These are phyloP conservation scores for Boletales sp. DNA, from an alignment of 768 basidiomycete genomes.

Conservation along the genomic window DNA sequence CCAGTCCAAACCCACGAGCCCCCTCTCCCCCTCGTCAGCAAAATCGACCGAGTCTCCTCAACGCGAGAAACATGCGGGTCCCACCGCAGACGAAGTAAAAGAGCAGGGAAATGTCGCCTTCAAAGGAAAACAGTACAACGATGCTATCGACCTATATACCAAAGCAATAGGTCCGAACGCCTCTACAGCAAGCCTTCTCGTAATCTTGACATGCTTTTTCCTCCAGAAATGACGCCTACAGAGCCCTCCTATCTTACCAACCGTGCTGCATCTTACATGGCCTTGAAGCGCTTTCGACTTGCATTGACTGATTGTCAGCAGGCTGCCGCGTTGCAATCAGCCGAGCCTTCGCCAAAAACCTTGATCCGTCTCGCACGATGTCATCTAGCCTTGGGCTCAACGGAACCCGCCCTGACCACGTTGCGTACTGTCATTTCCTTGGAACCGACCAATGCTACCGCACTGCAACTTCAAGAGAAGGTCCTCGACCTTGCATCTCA, in stretches of 20 bases:
- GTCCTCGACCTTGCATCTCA: slow-evolving; percentile 62
- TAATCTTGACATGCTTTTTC: slow-evolving; percentile 3
- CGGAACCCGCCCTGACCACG: slow-evolving; percentile 63
- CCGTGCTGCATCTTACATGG: slow-evolving; percentile 84
- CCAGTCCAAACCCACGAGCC: slow-evolving; percentile 12
- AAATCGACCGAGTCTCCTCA: slow-evolving; percentile 8
- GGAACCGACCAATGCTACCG: slow-evolving; percentile 60
- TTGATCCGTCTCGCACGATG: slow-evolving; percentile 80
- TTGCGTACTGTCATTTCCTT: slow-evolving; percentile 57
- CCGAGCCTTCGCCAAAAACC: slow-evolving; percentile 66
- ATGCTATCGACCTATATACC: slow-evolving; percentile 73
- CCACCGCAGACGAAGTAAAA: slow-evolving; percentile 54
- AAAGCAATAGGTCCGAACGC: slow-evolving; percentile 60
- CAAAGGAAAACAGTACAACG: slow-evolving; percentile 58
- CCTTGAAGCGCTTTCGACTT: slow-evolving; percentile 66
- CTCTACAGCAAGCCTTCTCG: slow-evolving; percentile 19
- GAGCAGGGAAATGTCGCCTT: slow-evolving; percentile 76
- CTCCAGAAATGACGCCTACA: slow-evolving; percentile 50
- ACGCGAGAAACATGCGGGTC: slow-evolving; percentile 30
- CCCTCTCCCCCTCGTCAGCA: slow-evolving; percentile 15
- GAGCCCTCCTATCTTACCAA: slow-evolving; percentile 83
- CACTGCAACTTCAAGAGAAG: slow-evolving; percentile 58
- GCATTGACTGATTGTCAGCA: slow-evolving; percentile 80
- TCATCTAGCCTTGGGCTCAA: slow-evolving; percentile 74
- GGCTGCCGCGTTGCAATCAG: slow-evolving; percentile 62